phyloP scores from a whole-genome alignment of 495 filamentous ascomycete genomes.

The Glarea lozoyensis region DNA sequence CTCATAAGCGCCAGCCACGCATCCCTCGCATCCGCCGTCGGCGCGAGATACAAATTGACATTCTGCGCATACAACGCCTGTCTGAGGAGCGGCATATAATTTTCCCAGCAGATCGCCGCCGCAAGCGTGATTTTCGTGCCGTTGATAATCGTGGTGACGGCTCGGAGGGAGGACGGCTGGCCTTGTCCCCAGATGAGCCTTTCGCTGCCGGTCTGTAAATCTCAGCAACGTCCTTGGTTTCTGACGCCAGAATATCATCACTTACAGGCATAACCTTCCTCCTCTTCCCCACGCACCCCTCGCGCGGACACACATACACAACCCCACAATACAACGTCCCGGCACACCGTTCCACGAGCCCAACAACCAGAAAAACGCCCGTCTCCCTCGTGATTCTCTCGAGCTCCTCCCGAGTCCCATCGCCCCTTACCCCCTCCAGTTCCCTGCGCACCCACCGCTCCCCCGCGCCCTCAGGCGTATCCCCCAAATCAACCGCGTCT shows the following conservation, averaged over 20 bases:
- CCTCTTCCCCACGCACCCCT: conserved; percentile 64
- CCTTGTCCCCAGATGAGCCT: conserved; percentile 87
- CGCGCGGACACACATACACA: conserved; percentile 69
- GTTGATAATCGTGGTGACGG: conserved; percentile 70
- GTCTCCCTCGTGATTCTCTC: conserved; percentile 67
- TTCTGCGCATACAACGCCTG: conserved; percentile 81
- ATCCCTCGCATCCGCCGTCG: conserved; percentile 79
- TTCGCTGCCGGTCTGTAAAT: conserved; percentile 64
- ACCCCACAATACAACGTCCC: conserved; percentile 80
- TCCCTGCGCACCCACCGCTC: conserved; percentile 61
- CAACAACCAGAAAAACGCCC: conserved; percentile 70
- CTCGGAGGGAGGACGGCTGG: conserved; percentile 67
- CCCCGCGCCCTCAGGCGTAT: conserved; percentile 68
- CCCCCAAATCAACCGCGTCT: conserved; percentile 73
- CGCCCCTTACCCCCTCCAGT: conserved; percentile 54
- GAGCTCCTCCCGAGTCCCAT: conserved; percentile 76
- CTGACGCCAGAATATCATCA: no score
- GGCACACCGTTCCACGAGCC: conserved; percentile 69
- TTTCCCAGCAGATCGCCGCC: conserved; percentile 95
- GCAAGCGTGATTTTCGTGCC: conserved; percentile 71
- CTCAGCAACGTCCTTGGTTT: no score
- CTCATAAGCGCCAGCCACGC: conserved; percentile 78
- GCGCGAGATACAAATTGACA: conserved; percentile 86
- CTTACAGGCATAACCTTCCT: conserved; percentile 85
- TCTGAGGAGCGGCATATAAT: conserved; percentile 85